Conservation (phyloP, 2,329 filamentous ascomycete genomes). For the Microcyclospora tardicrescens region DNA sequence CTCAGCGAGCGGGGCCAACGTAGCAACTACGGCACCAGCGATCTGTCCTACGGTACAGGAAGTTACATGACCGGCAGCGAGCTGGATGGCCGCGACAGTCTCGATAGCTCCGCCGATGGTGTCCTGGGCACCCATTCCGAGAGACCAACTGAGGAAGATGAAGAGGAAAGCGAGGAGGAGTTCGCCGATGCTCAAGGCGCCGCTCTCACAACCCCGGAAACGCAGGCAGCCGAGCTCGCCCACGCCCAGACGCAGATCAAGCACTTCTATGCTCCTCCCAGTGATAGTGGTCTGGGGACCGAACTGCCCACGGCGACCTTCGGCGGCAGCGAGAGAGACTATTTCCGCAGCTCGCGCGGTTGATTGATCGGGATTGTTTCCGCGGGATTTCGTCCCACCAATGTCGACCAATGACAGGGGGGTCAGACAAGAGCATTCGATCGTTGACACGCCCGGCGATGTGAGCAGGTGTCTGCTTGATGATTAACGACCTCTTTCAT, state of each 20-base stretch:
- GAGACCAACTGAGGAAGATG: constrained; percentile 6
- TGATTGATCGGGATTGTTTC: too few relatives aligned
- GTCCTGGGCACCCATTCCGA: constrained; percentile 22
- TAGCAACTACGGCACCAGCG: constrained; percentile 30
- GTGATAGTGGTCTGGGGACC: constrained; percentile 28
- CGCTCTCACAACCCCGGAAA: constrained; percentile 3
- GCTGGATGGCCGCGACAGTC: constrained; percentile 31
- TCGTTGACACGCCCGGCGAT: too few relatives aligned
- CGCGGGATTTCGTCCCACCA: too few relatives aligned
- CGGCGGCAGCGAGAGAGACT: constrained; percentile 11
- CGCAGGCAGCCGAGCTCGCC: background rate
- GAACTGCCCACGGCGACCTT: constrained; percentile 23
- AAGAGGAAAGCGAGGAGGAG: constrained; percentile 17
- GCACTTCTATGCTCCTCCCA: constrained; percentile 20
- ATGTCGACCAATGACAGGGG: too few relatives aligned
- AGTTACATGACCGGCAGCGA: constrained; percentile 38
- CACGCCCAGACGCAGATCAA: constrained; percentile 5
- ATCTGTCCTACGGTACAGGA: constrained; percentile 36
- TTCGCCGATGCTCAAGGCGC: constrained; percentile 6
- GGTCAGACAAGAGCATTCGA: too few relatives aligned
- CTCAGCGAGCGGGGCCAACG: constrained; percentile 19
- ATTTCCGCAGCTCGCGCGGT: constrained; percentile 1
- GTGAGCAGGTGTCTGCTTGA: too few relatives aligned
- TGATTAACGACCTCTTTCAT: too few relatives aligned
- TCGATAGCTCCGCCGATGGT: constrained; percentile 7